Conservation (phyloP, 2,329 filamentous ascomycete genomes). For the Chrysoporthe austroafricana region DNA sequence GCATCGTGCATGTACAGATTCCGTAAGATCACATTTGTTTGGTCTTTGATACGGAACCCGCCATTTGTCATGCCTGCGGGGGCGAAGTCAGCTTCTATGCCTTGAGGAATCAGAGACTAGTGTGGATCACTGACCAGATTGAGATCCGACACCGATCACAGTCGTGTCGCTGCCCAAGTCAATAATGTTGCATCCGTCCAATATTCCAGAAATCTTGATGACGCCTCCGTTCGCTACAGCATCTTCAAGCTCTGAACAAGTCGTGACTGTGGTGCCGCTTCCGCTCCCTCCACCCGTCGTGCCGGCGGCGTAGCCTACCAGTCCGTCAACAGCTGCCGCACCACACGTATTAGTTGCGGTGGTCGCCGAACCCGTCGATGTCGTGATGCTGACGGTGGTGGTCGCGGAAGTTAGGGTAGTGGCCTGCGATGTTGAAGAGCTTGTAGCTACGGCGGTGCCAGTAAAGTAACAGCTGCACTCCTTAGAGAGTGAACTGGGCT, state of each 20-base stretch:
- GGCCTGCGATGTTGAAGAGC: constrained; percentile 26
- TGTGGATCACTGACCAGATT: constrained; percentile 37
- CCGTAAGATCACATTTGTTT: constrained; percentile 59
- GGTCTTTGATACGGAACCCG: constrained; percentile 51
- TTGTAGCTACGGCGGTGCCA: constrained; percentile 28
- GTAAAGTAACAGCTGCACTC: constrained; percentile 38
- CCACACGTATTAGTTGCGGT: constrained; percentile 24
- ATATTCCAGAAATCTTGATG: constrained; percentile 50
- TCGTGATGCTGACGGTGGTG: constrained; percentile 25
- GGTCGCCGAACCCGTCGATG: constrained; percentile 11
- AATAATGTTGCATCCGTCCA: constrained; percentile 47
- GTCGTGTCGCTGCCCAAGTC: constrained; percentile 54
- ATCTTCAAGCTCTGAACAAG: constrained; percentile 44
- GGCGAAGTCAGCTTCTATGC: neutral
- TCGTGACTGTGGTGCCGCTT: constrained; percentile 48
- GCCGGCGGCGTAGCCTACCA: constrained; percentile 41
- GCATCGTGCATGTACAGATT: constrained; percentile 59
- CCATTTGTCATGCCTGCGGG: constrained; percentile 45
- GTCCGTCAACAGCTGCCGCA: constrained; percentile 32
- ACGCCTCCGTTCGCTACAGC: constrained; percentile 46
- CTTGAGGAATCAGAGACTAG: too few species aligned
- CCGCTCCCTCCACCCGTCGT: constrained; percentile 53
- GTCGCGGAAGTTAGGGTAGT: constrained; percentile 25
- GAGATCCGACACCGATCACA: constrained; percentile 53
- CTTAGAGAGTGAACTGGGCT: constrained; percentile 37